These are phyloP conservation scores for Russula olivacea DNA, from an alignment of 768 basidiomycete genomes.

Conservation along the genomic window DNA sequence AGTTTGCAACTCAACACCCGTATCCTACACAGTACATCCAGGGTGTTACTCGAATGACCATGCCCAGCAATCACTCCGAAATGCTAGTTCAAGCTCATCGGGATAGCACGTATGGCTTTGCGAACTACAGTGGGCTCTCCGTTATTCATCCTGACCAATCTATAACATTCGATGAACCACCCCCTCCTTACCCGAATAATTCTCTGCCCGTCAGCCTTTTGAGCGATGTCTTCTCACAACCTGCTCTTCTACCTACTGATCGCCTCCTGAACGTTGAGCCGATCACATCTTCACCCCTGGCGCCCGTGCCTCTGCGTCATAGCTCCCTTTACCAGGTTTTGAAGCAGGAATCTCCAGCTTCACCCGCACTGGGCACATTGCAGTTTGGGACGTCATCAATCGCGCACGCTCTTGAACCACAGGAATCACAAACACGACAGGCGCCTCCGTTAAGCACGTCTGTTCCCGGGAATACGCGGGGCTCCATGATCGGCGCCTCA, in stretches of 20 bases:
- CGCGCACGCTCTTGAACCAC: slow-evolving; percentile 17
- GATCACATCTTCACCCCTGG: slow-evolving; percentile 11
- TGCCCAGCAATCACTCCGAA: slow-evolving; percentile 3
- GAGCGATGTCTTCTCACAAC: background rate
- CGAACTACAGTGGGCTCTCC: background rate
- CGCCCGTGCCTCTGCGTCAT: slow-evolving; percentile 19
- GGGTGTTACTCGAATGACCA: slow-evolving; percentile 1
- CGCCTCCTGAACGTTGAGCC: background rate
- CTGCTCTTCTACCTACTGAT: background rate
- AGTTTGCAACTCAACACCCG: background rate
- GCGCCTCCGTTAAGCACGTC: background rate
- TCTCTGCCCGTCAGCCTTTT: background rate
- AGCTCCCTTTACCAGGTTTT: slow-evolving; percentile 20
- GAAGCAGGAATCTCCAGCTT: slow-evolving; percentile 13
- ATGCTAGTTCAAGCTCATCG: slow-evolving; percentile 3
- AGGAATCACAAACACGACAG: slow-evolving; percentile 6
- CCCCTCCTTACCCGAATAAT: slow-evolving; percentile 15
- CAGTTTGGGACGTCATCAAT: slow-evolving; percentile 6
- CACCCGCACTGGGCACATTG: slow-evolving; percentile 2
- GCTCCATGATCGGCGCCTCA: background rate
- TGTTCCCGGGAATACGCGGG: background rate
- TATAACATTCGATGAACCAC: slow-evolving; percentile 13
- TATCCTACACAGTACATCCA: slow-evolving; percentile 9
- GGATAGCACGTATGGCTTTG: background rate
- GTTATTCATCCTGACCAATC: background rate